Percentiles rank a stretch among this genome's conserved stretches.
Conservation (phyloP, 1,139 yeast genomes). For the Nakaseomyces kungkrabaensis region DNA sequence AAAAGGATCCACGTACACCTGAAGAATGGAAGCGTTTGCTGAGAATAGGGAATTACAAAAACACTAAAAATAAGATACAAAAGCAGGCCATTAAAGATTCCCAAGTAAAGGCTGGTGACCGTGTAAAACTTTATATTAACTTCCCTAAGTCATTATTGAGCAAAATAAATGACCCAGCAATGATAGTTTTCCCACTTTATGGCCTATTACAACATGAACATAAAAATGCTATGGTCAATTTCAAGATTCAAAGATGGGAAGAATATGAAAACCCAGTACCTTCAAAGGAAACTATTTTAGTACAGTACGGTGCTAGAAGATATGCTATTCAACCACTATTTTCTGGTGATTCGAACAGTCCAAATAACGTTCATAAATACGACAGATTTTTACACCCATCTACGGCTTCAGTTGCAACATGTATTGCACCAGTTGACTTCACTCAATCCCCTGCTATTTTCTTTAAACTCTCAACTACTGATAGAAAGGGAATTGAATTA, state of each 20-base stretch:
- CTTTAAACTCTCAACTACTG: conserved; percentile 40
- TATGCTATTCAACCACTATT: conserved; percentile 76
- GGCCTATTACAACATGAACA: conserved; percentile 80
- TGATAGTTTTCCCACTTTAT: conserved; percentile 51
- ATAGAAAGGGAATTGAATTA: conserved; percentile 46
- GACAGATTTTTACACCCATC: conserved; percentile 81
- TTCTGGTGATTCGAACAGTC: conserved; percentile 65
- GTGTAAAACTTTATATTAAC: conserved; percentile 48
- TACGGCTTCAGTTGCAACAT: conserved; percentile 66
- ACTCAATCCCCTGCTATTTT: conserved; percentile 74
- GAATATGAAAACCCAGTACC: conserved; percentile 78
- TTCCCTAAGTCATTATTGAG: conserved; percentile 48
- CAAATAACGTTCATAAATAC: conserved; percentile 80
- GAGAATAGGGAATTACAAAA: conserved; percentile 67
- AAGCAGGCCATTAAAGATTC: conserved; percentile 52
- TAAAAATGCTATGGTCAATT: conserved; percentile 71
- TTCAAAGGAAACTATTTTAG: conserved; percentile 66
- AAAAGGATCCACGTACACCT: conserved; percentile 67
- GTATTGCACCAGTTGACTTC: conserved; percentile 82
- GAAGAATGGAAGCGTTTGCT: conserved; percentile 66
- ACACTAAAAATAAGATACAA: conserved; percentile 58
- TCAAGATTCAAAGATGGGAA: conserved; percentile 79
- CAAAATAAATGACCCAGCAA: conserved; percentile 33
- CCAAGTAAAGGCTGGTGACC: conserved; percentile 58
- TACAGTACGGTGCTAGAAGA: conserved; percentile 91